Evolutionary conservation across 2,329 filamentous ascomycete genomes (phyloP).

Genomic region (Blumeria hordei): DNA sequence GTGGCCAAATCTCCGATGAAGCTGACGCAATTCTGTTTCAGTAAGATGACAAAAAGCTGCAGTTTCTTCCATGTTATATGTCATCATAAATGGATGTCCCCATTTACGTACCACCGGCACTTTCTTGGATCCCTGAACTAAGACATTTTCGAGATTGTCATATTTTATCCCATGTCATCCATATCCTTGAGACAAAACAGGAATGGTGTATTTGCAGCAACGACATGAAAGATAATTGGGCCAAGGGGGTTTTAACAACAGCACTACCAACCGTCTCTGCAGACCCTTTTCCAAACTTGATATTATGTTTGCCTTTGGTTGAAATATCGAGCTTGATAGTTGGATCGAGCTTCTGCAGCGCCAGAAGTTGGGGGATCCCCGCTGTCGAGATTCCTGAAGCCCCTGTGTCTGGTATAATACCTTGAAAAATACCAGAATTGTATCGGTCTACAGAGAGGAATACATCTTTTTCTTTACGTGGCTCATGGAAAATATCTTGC

Average conservation of each 20-base stretch:
- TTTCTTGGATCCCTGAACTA: constrained; percentile 2
- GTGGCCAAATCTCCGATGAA: background rate
- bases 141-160: constrained; percentile 1
- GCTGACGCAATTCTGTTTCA: background rate
- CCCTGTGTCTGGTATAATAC: background rate
- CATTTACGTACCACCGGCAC: constrained; percentile 1
- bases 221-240: constrained; percentile 1
- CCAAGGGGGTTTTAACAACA: background rate
- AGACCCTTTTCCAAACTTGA: background rate
- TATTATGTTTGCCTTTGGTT: background rate
- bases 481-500: too few relatives aligned
- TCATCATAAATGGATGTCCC: background rate
- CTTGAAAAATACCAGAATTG: background rate
- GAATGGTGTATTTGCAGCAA: background rate
- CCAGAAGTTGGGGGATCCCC: background rate
- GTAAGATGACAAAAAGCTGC: background rate
- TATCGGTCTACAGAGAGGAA: background rate
- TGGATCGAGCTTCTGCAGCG: background rate
- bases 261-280: background rate
- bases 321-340: background rate
- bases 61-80: too few relatives aligned
- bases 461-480: background rate
- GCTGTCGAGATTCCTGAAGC: background rate
- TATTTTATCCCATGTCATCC: constrained; percentile 1
- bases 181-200: constrained; percentile 2